Evolutionary conservation across 805 yeast species (phyloP).

Genomic region (Yamadazyma scolyti): DNA sequence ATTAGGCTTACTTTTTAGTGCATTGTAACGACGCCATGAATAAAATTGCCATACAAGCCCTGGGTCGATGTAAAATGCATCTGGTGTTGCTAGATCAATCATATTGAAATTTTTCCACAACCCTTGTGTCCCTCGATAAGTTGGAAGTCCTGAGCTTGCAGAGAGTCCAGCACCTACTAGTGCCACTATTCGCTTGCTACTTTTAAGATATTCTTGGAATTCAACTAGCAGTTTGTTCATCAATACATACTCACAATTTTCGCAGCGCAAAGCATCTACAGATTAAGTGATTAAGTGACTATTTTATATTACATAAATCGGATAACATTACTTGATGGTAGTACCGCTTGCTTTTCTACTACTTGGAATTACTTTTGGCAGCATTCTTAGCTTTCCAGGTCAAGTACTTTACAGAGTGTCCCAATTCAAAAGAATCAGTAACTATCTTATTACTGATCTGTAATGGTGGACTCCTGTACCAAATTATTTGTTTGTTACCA

Average conservation of each 20-base stretch:
- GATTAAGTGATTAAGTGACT: no score
- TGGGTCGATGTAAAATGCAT: conserved; percentile 80
- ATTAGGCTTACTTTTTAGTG: conserved; percentile 69
- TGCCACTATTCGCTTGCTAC: conserved; percentile 51
- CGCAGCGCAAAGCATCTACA: no score
- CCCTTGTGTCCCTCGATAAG: conserved; percentile 70
- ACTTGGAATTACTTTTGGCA: no score
- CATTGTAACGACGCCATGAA: conserved; percentile 60
- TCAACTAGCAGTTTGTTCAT: conserved; percentile 19
- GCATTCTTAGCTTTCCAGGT: no score
- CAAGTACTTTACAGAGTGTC: conserved; percentile 73
- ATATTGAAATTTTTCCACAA: conserved; percentile 75
- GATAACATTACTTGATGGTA: no score
- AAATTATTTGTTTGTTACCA: conserved; percentile 33
- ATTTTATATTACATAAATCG: no score
- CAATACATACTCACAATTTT: no score
- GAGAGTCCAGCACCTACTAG: conserved; percentile 83
- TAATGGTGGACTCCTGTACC: conserved; percentile 69
- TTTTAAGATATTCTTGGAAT: conserved; percentile 49
- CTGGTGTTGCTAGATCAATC: conserved; percentile 87
- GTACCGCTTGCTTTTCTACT: no score
- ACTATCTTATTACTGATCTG: conserved; percentile 19
- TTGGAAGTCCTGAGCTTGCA: conserved; percentile 71
- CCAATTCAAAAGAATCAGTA: conserved; percentile 36
- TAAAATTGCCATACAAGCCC: conserved; percentile 90